Percentiles rank a stretch among this genome's conserved stretches.
Conservation (phyloP, 345 rosid species). For the Mercurialis annua region DNA sequence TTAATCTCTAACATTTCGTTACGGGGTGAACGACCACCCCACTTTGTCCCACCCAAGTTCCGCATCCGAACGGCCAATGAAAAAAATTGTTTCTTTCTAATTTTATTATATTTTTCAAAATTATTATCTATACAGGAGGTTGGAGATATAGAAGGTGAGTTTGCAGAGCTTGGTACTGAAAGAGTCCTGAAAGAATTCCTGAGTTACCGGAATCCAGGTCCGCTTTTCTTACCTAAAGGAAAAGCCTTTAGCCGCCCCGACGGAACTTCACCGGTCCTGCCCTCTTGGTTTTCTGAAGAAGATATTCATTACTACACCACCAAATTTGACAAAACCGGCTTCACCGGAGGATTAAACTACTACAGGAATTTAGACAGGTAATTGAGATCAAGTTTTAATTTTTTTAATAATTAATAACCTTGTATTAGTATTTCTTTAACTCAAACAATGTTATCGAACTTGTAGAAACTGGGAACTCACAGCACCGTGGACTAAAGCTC, state of each 20-base stretch:
- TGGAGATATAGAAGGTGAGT: slow-evolving; percentile 20
- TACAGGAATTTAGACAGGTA: slow-evolving; percentile 23
- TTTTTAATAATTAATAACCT: too few relatives aligned
- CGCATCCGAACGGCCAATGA: too few relatives aligned
- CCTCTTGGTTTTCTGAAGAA: slow-evolving; percentile 30
- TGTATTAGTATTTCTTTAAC: neutral
- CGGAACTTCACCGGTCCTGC: slow-evolving; percentile 15
- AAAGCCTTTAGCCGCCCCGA: slow-evolving; percentile 19
- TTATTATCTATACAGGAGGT: neutral
- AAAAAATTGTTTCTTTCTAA: too few relatives aligned
- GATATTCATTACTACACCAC: slow-evolving; percentile 20
- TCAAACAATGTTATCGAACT: neutral
- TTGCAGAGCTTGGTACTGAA: slow-evolving; percentile 20
- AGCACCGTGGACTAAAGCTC: slow-evolving; percentile 24
- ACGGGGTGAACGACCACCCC: too few relatives aligned
- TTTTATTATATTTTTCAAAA: neutral
- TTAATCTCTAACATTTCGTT: too few relatives aligned
- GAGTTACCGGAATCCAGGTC: slow-evolving; percentile 12
- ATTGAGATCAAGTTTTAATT: too few relatives aligned
- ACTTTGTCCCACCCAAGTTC: too few relatives aligned
- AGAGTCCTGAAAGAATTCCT: slow-evolving; percentile 14
- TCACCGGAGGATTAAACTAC: slow-evolving; percentile 28
- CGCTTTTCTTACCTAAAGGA: slow-evolving; percentile 16
- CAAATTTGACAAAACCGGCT: slow-evolving; percentile 26
- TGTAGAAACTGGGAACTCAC: slow-evolving; percentile 25